These are phyloP conservation scores for Barnettozyma hawaiiensis DNA, from an alignment of 1,139 yeast species.

Conservation along the genomic window DNA sequence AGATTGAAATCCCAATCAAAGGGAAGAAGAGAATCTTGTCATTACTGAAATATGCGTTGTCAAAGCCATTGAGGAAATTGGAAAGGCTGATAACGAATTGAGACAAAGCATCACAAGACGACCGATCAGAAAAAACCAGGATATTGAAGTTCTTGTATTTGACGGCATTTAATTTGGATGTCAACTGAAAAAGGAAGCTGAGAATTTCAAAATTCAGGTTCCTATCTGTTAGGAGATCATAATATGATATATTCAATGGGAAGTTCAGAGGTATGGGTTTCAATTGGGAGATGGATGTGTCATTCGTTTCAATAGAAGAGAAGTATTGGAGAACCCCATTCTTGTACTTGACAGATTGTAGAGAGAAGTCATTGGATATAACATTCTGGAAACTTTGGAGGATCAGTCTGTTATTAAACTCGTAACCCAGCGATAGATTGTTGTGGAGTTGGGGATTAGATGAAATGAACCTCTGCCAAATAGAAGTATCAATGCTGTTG, in stretches of 20 bases:
- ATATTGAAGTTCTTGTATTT: constrained; percentile 21
- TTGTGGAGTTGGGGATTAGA: constrained; percentile 14
- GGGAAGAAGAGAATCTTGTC: constrained; percentile 24
- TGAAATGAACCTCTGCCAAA: constrained; percentile 17
- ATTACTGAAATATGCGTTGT: constrained; percentile 21
- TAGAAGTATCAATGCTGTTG: constrained; percentile 19
- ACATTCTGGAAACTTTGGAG: constrained; percentile 17
- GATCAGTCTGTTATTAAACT: constrained; percentile 17
- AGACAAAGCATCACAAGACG: constrained; percentile 15
- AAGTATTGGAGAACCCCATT: constrained; percentile 18
- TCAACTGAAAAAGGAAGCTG: constrained; percentile 15
- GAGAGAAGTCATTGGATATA: constrained; percentile 8
- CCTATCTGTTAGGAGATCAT: constrained; percentile 15
- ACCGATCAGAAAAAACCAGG: constrained; percentile 14
- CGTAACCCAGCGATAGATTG: constrained; percentile 16
- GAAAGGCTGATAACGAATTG: constrained; percentile 20
- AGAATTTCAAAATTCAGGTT: constrained; percentile 13
- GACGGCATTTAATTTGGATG: constrained; percentile 14
- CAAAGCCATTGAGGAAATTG: constrained; percentile 23
- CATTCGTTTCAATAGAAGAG: constrained; percentile 9
- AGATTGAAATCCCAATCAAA: constrained; percentile 19
- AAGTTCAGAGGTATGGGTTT: constrained; percentile 19
- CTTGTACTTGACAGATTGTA: constrained; percentile 17
- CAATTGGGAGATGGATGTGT: constrained; percentile 3
- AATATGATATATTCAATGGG: constrained; percentile 11